phyloP scores from a whole-genome alignment of 2,329 filamentous ascomycete genomes.

The Botrytis porri region DNA sequence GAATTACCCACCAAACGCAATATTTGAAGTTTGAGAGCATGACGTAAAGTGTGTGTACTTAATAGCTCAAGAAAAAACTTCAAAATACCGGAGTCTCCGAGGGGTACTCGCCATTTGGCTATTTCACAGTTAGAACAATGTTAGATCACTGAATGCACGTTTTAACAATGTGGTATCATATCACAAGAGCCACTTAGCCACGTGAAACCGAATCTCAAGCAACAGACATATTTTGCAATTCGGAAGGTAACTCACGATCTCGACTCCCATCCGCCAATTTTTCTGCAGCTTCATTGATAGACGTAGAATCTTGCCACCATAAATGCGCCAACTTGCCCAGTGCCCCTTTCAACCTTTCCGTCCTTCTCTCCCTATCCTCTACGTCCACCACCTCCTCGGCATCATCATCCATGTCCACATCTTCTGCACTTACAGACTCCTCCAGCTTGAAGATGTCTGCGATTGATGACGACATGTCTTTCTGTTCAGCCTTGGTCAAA shows the following conservation, averaged over 20 bases:
- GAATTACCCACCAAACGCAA: slow-evolving; percentile 60
- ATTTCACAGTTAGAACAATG: background rate
- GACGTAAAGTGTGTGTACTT: slow-evolving; percentile 27
- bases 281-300: slow-evolving; percentile 49
- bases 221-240: background rate
- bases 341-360: slow-evolving; percentile 31
- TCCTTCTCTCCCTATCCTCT: slow-evolving; percentile 34
- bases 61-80: slow-evolving; percentile 53
- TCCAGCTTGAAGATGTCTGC: slow-evolving; percentile 28
- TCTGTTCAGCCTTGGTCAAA: slow-evolving; percentile 23
- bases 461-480: slow-evolving; percentile 26
- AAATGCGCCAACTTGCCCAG: slow-evolving; percentile 38
- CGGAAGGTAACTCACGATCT: slow-evolving; percentile 47
- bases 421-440: slow-evolving; percentile 18
- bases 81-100: slow-evolving; percentile 57
- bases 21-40: slow-evolving; percentile 48
- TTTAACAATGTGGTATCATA: background rate
- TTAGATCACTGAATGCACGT: background rate
- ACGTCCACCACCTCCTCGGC: slow-evolving; percentile 33
- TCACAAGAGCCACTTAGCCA: slow-evolving; percentile 5
- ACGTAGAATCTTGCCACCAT: slow-evolving; percentile 42
- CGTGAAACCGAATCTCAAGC: background rate
- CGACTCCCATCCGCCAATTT: slow-evolving; percentile 55
- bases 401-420: slow-evolving; percentile 25
- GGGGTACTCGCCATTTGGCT: slow-evolving; percentile 56